These are phyloP conservation scores for Arbutus unedo DNA, from an alignment of 148 eudicot species.

Conservation along the genomic window DNA sequence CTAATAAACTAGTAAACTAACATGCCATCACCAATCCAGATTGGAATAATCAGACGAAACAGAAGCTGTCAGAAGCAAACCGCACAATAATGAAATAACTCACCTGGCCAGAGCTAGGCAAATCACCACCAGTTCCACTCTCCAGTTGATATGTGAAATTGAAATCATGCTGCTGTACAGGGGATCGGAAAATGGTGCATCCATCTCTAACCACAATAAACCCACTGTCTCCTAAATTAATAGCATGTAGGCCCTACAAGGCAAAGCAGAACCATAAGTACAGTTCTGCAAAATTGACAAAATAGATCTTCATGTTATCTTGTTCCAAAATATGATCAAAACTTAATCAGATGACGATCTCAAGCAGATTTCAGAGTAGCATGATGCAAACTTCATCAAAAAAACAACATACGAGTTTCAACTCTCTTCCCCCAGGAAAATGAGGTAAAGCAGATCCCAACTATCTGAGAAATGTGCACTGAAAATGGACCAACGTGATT, in stretches of 20 bases:
- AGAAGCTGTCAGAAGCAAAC: neutral
- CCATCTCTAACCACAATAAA: conserved; percentile 84
- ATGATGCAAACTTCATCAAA: neutral
- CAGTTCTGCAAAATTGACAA: neutral
- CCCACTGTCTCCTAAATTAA: conserved; percentile 85
- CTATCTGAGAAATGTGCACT: neutral
- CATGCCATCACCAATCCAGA: neutral
- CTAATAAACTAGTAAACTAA: neutral
- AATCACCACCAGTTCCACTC: conserved; percentile 67
- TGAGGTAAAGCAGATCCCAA: neutral
- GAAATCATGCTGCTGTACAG: conserved; percentile 89
- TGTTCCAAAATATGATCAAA: neutral
- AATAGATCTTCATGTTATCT: neutral
- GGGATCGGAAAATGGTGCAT: conserved; percentile 69
- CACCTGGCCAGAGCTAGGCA: conserved; percentile 87
- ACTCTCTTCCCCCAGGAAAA: neutral
- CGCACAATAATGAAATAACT: conserved; percentile 17
- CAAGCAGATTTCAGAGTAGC: neutral
- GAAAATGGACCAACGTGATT: neutral
- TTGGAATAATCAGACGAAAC: neutral
- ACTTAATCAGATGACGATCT: conserved; percentile 5
- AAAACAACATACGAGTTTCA: neutral
- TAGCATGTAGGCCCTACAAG: conserved; percentile 72
- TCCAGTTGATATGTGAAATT: conserved; percentile 81
- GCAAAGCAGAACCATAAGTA: conserved; percentile 10